Evolutionary conservation across 2,329 filamentous ascomycete genomes (phyloP).

Genomic region (Stylonectria norvegica): DNA sequence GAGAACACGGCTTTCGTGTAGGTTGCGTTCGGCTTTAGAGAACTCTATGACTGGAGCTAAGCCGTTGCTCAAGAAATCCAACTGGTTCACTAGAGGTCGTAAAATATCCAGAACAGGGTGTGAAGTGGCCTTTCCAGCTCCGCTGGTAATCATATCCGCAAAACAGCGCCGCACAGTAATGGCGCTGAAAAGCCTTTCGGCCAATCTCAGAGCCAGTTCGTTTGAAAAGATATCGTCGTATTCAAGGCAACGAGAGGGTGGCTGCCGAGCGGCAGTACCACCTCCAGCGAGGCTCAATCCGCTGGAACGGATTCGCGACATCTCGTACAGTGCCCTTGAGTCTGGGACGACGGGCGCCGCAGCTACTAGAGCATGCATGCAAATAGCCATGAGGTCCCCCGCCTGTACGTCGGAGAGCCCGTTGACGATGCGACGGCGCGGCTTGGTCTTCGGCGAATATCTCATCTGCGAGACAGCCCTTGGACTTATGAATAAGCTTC

Average conservation of each 20-base stretch:
- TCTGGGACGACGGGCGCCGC: slow-evolving; percentile 51
- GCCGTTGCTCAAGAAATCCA: slow-evolving; percentile 50
- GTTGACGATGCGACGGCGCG: background rate
- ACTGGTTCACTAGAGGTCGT: slow-evolving; percentile 48
- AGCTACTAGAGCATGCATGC: slow-evolving; percentile 60
- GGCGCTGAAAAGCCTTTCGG: slow-evolving; percentile 55
- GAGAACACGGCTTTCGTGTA: slow-evolving; percentile 56
- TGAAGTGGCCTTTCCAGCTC: slow-evolving; percentile 27
- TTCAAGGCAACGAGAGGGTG: slow-evolving; percentile 50
- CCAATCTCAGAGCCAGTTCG: slow-evolving; percentile 56
- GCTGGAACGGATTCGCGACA: slow-evolving; percentile 58
- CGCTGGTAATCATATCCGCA: slow-evolving; percentile 39
- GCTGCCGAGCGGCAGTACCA: slow-evolving; percentile 45
- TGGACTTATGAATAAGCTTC: slow-evolving; percentile 56
- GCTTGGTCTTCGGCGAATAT: slow-evolving; percentile 25
- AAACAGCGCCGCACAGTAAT: slow-evolving; percentile 53
- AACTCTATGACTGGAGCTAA: slow-evolving; percentile 46
- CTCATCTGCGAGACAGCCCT: slow-evolving; percentile 40
- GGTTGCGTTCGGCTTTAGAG: slow-evolving; percentile 46
- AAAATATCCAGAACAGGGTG: slow-evolving; percentile 47
- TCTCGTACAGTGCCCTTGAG: slow-evolving; percentile 50
- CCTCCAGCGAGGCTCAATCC: slow-evolving; percentile 48
- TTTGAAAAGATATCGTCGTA: slow-evolving; percentile 63
- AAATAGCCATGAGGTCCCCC: slow-evolving; percentile 55
- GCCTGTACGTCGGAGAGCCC: slow-evolving; percentile 48